Base-by-base conservation (phyloP, 805 yeast species). In the Brettanomyces sp. region DNA sequence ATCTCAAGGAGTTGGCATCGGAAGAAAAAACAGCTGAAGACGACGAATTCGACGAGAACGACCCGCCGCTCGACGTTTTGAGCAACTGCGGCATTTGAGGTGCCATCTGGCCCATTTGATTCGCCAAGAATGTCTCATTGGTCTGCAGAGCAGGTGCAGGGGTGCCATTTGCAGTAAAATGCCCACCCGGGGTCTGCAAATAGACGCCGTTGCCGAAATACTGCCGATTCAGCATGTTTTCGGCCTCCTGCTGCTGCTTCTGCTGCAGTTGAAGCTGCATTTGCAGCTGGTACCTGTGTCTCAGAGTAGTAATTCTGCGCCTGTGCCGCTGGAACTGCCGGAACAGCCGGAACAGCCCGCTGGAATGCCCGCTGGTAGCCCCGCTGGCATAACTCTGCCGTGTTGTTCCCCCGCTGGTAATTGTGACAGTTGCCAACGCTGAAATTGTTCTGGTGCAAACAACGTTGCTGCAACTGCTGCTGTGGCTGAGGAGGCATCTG, bases 211-310 rank as follows among this genome's bases (percentile, higher is more conserved):
- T 18, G 18, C 18, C 18, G 18, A 18, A 18, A 18, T 18, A 18
- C 18, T 18, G 18, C 18, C 18, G 18, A 18, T 18, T 18, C 18
- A 18, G 18, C 22, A 43, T 59, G 30, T 43, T 56, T 36, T 66
- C 56, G 39, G 36, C 54, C 36, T 39, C 52, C 30, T 45, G 59
- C 14, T 43, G 48, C 42, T 39, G 52, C 22, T 28, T 18, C 18
- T 24, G 43, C 24, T 44, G 46, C n/a, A 28, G 43, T 13, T 51
- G 48, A 35, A 39, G 49, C 35, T 47, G 47, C 43, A 46, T 48
- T 36, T 49, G 50, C 42, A 48, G 51, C 43, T 34, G 14, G 35
- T 42, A 30, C 9, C 28, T 39, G 13, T n/a, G 21, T 25, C 21
- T 22, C 12, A 7, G 30, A 11, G 11, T 22, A 22, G 18, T 36